Evolutionary conservation across 2,329 filamentous ascomycete genomes (phyloP).

Genomic region (Aciculosporium take): DNA sequence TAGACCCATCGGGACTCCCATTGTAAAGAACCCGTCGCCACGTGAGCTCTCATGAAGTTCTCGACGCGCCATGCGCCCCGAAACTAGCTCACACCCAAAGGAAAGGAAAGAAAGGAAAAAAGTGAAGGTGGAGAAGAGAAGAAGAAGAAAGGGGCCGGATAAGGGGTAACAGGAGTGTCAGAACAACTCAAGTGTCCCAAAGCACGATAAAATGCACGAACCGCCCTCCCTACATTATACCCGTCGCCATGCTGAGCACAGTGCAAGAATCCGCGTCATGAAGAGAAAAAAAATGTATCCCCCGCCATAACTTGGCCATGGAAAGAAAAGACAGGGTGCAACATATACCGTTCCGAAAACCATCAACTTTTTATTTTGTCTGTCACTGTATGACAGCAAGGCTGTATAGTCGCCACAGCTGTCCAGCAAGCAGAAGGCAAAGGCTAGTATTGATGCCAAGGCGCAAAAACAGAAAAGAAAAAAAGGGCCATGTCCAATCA

Average conservation of each 20-base stretch:
- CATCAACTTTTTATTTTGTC: slow-evolving; percentile 12
- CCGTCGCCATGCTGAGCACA: slow-evolving; percentile 22
- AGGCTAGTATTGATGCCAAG: background rate
- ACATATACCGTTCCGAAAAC: slow-evolving; percentile 15
- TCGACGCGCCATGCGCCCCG: slow-evolving; percentile 8
- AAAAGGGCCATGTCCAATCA: background rate
- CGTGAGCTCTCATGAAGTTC: slow-evolving; percentile 11
- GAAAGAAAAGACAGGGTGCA: slow-evolving; percentile 12
- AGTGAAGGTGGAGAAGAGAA: background rate
- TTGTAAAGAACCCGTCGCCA: background rate
- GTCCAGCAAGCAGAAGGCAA: background rate
- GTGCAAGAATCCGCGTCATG: slow-evolving; percentile 24
- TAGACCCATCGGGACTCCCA: background rate
- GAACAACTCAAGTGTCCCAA: background rate
- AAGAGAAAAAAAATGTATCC: background rate
- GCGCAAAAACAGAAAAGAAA: too few relatives aligned
- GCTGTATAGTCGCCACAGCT: background rate
- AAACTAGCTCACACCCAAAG: background rate
- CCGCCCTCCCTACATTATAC: slow-evolving; percentile 7
- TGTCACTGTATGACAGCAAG: slow-evolving; percentile 7
- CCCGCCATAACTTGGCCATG: slow-evolving; percentile 9
- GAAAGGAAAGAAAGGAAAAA: background rate
- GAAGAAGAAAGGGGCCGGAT: slow-evolving; percentile 4
- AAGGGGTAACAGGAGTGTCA: too few relatives aligned
- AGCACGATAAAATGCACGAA: slow-evolving; percentile 8